These are phyloP conservation scores for Vigna mungo DNA, from an alignment of 306 rosid species.

Conservation along the genomic window DNA sequence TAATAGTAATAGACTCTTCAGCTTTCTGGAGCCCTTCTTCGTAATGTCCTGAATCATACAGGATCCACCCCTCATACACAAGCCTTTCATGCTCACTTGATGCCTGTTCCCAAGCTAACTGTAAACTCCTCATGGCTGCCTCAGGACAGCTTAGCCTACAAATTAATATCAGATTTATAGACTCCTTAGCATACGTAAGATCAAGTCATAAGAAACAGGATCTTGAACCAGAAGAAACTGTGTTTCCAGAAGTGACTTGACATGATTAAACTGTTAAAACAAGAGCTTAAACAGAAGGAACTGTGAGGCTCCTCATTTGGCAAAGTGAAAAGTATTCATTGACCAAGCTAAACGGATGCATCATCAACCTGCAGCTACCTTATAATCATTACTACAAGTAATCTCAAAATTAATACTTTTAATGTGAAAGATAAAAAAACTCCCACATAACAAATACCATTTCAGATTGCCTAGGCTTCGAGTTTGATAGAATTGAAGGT, in stretches of 20 bases:
- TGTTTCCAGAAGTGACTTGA: not conserved
- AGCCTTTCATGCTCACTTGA: conserved; percentile 81
- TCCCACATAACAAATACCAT: not conserved
- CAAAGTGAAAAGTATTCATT: not conserved
- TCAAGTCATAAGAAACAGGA: not conserved
- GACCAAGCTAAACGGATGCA: no score
- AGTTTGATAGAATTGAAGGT: conserved; percentile 4
- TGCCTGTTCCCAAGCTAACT: conserved; percentile 89
- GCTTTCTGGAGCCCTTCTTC: conserved; percentile 92
- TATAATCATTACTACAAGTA: not conserved
- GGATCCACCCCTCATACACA: conserved; percentile 94
- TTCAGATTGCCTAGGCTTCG: conserved; percentile 10
- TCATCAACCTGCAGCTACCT: not conserved
- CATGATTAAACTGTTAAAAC: not conserved
- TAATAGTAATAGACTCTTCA: conserved; percentile 82
- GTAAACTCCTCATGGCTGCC: conserved; percentile 92
- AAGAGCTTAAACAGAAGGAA: not conserved
- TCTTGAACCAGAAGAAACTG: no score
- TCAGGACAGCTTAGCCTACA: conserved; percentile 89
- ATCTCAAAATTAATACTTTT: not conserved
- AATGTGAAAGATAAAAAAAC: not conserved
- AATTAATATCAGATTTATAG: conserved; percentile 35
- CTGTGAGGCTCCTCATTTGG: not conserved
- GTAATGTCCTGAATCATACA: conserved; percentile 91
- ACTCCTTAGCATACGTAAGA: conserved; percentile 8